These are phyloP conservation scores for Trichoderma sp. DNA, from an alignment of 2,329 filamentous ascomycete genomes.

Conservation along the genomic window DNA sequence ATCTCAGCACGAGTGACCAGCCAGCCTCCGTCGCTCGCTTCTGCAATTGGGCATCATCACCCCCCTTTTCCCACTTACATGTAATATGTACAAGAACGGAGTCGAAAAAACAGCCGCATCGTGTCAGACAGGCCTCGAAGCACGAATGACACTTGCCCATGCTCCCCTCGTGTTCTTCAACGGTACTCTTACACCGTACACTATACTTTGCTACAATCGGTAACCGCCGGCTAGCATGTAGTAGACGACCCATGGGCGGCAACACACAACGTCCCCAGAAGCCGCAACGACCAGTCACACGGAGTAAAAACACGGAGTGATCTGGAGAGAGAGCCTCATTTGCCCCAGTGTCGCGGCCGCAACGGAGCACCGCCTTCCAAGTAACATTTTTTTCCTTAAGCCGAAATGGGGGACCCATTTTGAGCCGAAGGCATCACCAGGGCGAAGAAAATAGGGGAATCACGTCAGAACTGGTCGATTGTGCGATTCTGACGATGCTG, in stretches of 20 bases:
- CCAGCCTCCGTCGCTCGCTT: constrained; percentile 11
- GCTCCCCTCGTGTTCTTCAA: constrained; percentile 6
- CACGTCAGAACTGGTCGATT: constrained; percentile 15
- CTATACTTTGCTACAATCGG: not conserved
- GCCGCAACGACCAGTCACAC: not conserved
- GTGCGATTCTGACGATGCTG: constrained; percentile 14
- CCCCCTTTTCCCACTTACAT: not conserved
- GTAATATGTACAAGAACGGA: no score
- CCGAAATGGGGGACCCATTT: constrained; percentile 24
- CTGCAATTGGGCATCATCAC: constrained; percentile 5
- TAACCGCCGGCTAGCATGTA: constrained; percentile 8
- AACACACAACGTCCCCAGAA: not conserved
- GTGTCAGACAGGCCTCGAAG: not conserved
- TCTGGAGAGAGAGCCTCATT: not conserved
- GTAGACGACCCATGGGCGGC: not conserved
- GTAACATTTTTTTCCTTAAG: constrained; percentile 2
- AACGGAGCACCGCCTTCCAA: not conserved
- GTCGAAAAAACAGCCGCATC: no score
- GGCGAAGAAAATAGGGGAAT: constrained; percentile 5
- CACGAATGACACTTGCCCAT: constrained; percentile 7
- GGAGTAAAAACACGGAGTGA: not conserved
- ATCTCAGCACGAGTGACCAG: not conserved
- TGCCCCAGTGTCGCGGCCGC: not conserved
- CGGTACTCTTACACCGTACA: not conserved
- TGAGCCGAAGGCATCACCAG: constrained; percentile 25